Evolutionary conservation across 768 basidiomycete species (phyloP).

Genomic region (Rhodotorula babjevae): DNA sequence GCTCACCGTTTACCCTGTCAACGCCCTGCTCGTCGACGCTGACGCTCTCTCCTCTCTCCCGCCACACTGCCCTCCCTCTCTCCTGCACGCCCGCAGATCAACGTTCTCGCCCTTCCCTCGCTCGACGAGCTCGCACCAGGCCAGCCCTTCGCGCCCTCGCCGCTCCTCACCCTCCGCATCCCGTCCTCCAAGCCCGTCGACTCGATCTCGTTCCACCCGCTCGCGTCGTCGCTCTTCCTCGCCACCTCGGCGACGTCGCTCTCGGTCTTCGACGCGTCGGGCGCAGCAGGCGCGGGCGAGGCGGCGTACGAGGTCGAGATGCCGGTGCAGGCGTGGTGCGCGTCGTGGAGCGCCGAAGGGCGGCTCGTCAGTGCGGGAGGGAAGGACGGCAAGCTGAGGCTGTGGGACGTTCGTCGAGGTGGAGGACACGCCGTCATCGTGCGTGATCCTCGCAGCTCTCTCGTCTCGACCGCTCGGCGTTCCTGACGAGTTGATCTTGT

Average conservation of each 20-base stretch:
- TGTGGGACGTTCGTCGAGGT: constrained; percentile 23
- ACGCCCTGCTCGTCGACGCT: too few species aligned
- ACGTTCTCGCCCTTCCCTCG: constrained; percentile 7
- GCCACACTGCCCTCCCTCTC: not conserved
- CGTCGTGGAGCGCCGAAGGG: constrained; percentile 23
- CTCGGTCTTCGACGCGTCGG: constrained; percentile 22
- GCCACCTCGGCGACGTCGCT: not conserved
- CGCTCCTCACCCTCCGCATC: constrained; percentile 1
- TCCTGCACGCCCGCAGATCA: not conserved
- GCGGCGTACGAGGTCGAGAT: not conserved
- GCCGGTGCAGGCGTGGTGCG: constrained; percentile 10
- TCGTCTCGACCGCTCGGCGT: not conserved
- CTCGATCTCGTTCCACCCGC: constrained; percentile 37
- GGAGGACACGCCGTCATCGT: not conserved
- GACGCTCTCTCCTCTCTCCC: not conserved
- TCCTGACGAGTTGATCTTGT: too few species aligned
- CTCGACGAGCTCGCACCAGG: not conserved
- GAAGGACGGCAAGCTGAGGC: constrained; percentile 23
- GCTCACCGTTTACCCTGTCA: too few species aligned
- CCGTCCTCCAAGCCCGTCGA: constrained; percentile 18
- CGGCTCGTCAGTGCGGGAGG: constrained; percentile 8
- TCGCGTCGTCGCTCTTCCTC: constrained; percentile 13
- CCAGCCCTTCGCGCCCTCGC: not conserved
- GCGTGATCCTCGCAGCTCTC: not conserved
- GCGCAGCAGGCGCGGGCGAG: not conserved